Evolutionary conservation across 2,329 filamentous ascomycete genomes (phyloP), one percentile per base, ranked within the genome.

Genomic region (Pseudonectria buxi): DNA sequence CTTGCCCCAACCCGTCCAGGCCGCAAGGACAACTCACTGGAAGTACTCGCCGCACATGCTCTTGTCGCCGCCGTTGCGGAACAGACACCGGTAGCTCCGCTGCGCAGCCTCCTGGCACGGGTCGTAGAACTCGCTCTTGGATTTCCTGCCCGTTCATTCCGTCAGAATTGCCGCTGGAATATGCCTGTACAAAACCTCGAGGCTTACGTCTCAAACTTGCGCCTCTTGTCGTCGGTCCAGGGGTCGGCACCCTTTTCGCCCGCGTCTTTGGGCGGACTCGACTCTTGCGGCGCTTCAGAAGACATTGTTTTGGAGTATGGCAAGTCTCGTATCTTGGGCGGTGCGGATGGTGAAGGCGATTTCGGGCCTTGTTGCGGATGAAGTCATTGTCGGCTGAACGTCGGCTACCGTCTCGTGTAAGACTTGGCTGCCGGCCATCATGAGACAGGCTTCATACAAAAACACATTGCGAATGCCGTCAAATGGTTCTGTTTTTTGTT

Each of bases 1-100:
- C n/a, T 22, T 10, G 12, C 9, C 26, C 11, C 14, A 3, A 15
- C 2, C 12, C 15, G 24, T 32, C 12, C 7, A 4, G 4, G 7
- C 7, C 14, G 24, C 6, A 0, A 12, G 28, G 39, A 64, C n/a
- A n/a, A n/a, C 85, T 64, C 59, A 95, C 88, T 95, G 86, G 57
- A 98, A 96, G 58, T 94, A 96, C 61, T 96, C 90, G 46, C 74
- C 72, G 58, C 92, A 98, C 83, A 96, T 84, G n/a, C 81, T 70
- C 47, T 81, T 76, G 57, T 96, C 87, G 11, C 86, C 89, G 14
- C 75, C 81, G 59, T 98, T 98, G 14, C 92, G 78, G 57, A 88
- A 82, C 55, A 98, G 67, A 55, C 92, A 98, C 59, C 78, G 81
- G 49, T 95, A 81, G 63, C 89, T 95, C 55, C 76, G 76, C 48